Evolutionary conservation across 1,284 basidiomycete species (phyloP).

Genomic region (Malassezia psittaci): DNA sequence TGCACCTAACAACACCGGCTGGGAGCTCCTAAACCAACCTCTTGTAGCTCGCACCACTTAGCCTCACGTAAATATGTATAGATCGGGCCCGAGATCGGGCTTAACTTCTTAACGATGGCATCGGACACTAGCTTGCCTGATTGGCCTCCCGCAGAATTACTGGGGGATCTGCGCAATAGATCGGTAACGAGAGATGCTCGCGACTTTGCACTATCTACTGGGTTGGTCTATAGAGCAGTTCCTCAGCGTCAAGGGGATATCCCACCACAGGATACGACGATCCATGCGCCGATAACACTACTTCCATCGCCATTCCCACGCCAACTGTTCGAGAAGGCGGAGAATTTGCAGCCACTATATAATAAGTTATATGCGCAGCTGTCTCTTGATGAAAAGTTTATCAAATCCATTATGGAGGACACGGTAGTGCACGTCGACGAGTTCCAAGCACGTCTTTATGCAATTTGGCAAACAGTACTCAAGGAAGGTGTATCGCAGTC

Average conservation of each 20-base stretch:
- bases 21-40: conserved; percentile 7
- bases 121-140: background rate
- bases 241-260: conserved; percentile 49
- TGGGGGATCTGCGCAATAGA: background rate
- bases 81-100: no score
- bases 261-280: conserved; percentile 54
- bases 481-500: conserved; percentile 52
- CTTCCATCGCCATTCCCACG: conserved; percentile 79
- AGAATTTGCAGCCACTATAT: conserved; percentile 64
- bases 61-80: no score
- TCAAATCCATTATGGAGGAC: conserved; percentile 71
- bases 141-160: conserved; percentile 9
- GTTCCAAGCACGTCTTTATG: conserved; percentile 77
- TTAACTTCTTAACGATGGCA: no score
- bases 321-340: conserved; percentile 60
- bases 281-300: conserved; percentile 79
- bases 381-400: conserved; percentile 66
- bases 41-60: background rate
- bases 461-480: conserved; percentile 63
- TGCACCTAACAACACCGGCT: conserved; percentile 6
- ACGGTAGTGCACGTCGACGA: conserved; percentile 72
- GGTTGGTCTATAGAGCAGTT: conserved; percentile 67
- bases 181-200: conserved; percentile 3
- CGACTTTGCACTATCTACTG: conserved; percentile 73
- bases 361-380: conserved; percentile 77